Base-by-base conservation (phyloP, 176 grass and related monocot species). In the Metroxylon sagu region DNA sequence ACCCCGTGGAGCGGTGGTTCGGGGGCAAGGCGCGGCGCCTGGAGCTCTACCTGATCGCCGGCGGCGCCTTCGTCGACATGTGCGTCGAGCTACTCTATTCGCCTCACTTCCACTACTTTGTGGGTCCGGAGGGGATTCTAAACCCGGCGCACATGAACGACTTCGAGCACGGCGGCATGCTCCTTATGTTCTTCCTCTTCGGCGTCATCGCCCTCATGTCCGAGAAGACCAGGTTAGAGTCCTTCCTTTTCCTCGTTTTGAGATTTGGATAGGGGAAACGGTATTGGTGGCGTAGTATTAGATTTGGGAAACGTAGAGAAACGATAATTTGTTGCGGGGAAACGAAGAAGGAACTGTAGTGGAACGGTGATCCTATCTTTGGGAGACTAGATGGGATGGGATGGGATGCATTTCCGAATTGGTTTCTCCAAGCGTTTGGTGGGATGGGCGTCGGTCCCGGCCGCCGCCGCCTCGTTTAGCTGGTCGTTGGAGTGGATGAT, bases 141-240 rank as follows among this genome's bases (percentile, higher is more conserved):
- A 96, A 96, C 77, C 80, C 86, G 6, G 77, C 68, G 1, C 91
- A 96, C 60, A 83, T 96, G 69, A 96, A 90, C 61, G 86, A 96
- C 70, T 85, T 96, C 53, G 91, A 96, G 75, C 91, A 96, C 63
- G 86, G 82, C 2, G 86, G 83, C 6, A 96, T 96, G 91, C 91
- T 96, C 0, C 74, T 96, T 53, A 96, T 96, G 91, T 96, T 90
- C 86, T 90, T 90, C 74, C 77, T 96, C 75, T 82, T 82, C 49
- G 91, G 91, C 5, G 48, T 60, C 0, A 64, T 90, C 50, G 80
- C 86, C 0, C 77, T 96, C 16, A 26, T 89, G 3, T 90, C 91
- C 0, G 80, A 96, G 43, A 80, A 84, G 6, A 84, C 80, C 19
- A 98, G 80, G 93, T 85, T 15, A 60, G 67, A 61, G 16, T 29